These are phyloP conservation scores for Solanum bulbocastanum DNA, from an alignment of 257 asterid genomes.

Conservation along the genomic window DNA sequence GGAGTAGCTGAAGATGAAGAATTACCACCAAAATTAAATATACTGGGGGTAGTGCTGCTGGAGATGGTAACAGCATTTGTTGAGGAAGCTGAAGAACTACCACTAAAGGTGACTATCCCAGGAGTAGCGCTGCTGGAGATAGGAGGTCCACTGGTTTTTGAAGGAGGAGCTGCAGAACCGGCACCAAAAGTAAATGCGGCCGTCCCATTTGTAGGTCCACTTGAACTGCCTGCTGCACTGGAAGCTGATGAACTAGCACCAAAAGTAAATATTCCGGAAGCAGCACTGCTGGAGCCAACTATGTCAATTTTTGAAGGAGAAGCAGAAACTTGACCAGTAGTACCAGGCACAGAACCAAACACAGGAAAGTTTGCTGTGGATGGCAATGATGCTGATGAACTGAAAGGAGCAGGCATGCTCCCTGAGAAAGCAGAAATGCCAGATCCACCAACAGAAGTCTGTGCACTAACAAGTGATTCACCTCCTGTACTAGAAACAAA, in stretches of 20 bases:
- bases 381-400: conserved; percentile 21
- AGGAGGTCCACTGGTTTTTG: conserved; percentile 11
- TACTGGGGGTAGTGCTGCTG: conserved; percentile 21
- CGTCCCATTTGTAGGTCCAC: neutral
- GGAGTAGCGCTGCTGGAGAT: conserved; percentile 8
- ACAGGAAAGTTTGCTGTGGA: conserved; percentile 1
- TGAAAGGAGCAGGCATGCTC: conserved; percentile 18
- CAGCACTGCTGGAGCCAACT: neutral
- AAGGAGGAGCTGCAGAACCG: neutral
- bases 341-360: neutral
- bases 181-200: conserved; percentile 7
- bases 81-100: conserved; percentile 32
- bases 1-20: neutral
- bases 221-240: neutral
- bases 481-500: conserved; percentile 23
- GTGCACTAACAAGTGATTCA: conserved; percentile 17
- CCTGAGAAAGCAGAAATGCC: neutral
- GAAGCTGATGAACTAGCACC: neutral
- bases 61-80: conserved; percentile 20
- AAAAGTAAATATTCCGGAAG: neutral
- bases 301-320: neutral
- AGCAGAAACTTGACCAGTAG: neutral
- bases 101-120: conserved; percentile 23
- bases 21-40: conserved; percentile 26
- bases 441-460: conserved; percentile 8